A percentile compares a stretch with the other conserved stretches of the same genome.
These are phyloP conservation scores for Trypanosoma melophagium DNA, from an alignment of 208 protist genomes.

Conservation along the genomic window DNA sequence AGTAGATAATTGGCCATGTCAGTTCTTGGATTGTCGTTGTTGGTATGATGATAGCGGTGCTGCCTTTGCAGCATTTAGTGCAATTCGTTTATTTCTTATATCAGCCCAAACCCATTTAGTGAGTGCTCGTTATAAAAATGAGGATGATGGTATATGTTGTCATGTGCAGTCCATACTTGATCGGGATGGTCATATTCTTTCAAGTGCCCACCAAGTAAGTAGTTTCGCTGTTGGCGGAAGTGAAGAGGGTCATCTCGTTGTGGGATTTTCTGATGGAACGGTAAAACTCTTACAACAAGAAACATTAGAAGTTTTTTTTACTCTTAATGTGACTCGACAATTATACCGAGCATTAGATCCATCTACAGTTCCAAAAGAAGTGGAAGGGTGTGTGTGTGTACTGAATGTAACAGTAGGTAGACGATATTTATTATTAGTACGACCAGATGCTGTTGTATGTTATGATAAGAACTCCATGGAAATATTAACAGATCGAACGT, in stretches of 20 bases:
- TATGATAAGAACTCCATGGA: conserved; percentile 31
- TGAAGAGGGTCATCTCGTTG: conserved; percentile 39
- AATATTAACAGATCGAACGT: conserved; percentile 16
- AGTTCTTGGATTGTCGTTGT: conserved; percentile 28
- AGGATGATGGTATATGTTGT: conserved; percentile 12
- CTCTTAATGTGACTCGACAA: conserved; percentile 26
- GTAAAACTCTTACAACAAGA: conserved; percentile 62
- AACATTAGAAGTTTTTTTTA: conserved; percentile 43
- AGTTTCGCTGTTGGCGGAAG: conserved; percentile 39
- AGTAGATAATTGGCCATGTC: background rate
- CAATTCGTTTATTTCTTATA: conserved; percentile 33
- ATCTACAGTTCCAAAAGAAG: background rate
- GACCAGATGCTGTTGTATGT: conserved; percentile 37
- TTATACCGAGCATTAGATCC: conserved; percentile 2
- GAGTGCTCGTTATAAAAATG: conserved; percentile 21
- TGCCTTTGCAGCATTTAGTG: conserved; percentile 30
- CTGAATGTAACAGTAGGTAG: conserved; percentile 35
- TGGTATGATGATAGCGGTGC: conserved; percentile 36
- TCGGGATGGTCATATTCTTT: conserved; percentile 70
- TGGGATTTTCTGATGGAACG: conserved; percentile 59
- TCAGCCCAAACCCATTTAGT: conserved; percentile 46
- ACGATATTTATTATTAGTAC: conserved; percentile 34
- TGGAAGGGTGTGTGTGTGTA: conserved; percentile 4
- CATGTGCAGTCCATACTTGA: conserved; percentile 20
- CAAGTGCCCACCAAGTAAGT: conserved; percentile 34